These are phyloP conservation scores for Trichosanthes cucumerina DNA, from an alignment of 306 rosid genomes.

Conservation along the genomic window DNA sequence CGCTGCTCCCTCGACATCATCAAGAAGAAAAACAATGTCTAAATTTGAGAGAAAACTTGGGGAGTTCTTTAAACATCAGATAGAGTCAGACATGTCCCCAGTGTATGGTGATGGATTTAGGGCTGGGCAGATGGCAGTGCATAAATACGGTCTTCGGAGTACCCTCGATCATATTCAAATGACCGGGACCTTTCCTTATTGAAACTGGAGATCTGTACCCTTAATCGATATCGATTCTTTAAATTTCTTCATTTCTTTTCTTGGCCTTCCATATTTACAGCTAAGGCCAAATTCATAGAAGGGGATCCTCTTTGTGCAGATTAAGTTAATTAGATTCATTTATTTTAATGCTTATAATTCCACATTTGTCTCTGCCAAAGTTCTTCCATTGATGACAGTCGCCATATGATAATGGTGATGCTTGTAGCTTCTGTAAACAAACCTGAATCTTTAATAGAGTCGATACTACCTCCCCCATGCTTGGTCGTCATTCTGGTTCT, in stretches of 20 bases:
- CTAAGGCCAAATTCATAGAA: slow-evolving; percentile 28
- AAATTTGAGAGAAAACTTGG: slow-evolving; percentile 79
- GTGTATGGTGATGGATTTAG: slow-evolving; percentile 92
- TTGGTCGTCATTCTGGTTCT: slow-evolving; percentile 26
- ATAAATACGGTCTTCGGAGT: slow-evolving; percentile 60
- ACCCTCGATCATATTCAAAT: slow-evolving; percentile 80
- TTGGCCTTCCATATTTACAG: slow-evolving; percentile 48
- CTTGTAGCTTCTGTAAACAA: slow-evolving; percentile 3
- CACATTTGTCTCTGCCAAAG: not conserved
- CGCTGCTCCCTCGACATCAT: slow-evolving; percentile 26
- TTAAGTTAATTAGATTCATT: slow-evolving; percentile 20
- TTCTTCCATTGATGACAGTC: not conserved
- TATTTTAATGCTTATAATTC: slow-evolving; percentile 18
- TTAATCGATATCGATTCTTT: slow-evolving; percentile 8
- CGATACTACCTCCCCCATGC: slow-evolving; percentile 18
- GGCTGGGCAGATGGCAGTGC: slow-evolving; percentile 82
- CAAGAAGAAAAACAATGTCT: slow-evolving; percentile 42
- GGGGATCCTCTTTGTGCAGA: slow-evolving; percentile 20
- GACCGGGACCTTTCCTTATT: slow-evolving; percentile 77
- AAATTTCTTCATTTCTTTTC: slow-evolving; percentile 26
- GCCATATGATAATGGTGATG: not conserved
- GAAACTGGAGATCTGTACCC: slow-evolving; percentile 19
- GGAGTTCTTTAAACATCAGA: slow-evolving; percentile 88
- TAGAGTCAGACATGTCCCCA: slow-evolving; percentile 89
- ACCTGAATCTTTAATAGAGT: slow-evolving; percentile 18